Conservation (phyloP, 2,329 filamentous ascomycete species). For the Exophiala sideris region DNA sequence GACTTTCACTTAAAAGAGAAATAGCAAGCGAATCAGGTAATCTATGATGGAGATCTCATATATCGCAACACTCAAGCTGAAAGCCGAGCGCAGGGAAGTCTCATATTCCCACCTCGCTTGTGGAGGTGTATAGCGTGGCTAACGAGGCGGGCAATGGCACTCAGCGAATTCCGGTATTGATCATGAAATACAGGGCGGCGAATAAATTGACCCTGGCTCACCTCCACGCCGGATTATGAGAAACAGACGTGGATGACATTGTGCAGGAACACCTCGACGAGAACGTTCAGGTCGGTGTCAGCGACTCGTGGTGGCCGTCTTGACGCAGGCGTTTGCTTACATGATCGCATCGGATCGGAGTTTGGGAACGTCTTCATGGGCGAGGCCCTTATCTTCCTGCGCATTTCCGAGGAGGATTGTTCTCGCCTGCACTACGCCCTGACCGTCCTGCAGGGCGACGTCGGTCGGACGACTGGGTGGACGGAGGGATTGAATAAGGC, state of each 20-base stretch:
- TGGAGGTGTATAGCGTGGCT: constrained; percentile 31
- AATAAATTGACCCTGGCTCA: constrained; percentile 45
- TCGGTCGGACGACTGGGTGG: constrained; percentile 28
- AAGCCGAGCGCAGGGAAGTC: too few species aligned
- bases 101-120: too few species aligned
- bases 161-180: constrained; percentile 29
- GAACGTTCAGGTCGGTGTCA: constrained; percentile 37
- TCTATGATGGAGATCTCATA: background rate
- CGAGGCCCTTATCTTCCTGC: constrained; percentile 46
- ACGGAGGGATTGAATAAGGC: constrained; percentile 17
- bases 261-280: constrained; percentile 35
- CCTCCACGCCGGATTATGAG: constrained; percentile 42
- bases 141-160: constrained; percentile 3
- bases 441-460: constrained; percentile 33
- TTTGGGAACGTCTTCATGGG: constrained; percentile 45
- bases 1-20: background rate
- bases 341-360: constrained; percentile 47
- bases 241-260: constrained; percentile 42
- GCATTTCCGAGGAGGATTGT: constrained; percentile 32
- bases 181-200: constrained; percentile 48
- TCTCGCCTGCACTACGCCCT: constrained; percentile 35
- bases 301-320: constrained; percentile 40
- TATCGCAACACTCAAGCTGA: background rate
- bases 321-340: constrained; percentile 50
- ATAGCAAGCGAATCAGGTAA: background rate